phyloP scores from a whole-genome alignment of 1,139 yeast species.

The Ashbya aceris region DNA sequence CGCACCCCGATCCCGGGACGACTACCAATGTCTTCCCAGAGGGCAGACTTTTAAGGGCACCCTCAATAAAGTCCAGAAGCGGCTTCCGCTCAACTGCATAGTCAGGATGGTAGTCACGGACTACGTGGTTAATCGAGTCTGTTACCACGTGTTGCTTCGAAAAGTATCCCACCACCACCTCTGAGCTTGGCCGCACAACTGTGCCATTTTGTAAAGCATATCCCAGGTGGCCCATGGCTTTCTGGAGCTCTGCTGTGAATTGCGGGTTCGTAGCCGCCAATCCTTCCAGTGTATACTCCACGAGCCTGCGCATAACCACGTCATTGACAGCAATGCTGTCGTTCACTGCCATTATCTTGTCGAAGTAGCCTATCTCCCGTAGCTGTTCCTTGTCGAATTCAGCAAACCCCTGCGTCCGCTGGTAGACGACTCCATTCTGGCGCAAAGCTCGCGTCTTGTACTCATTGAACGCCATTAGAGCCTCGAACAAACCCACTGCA shows the following conservation, averaged over 20 bases:
- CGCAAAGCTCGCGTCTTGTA: slow-evolving; percentile 16
- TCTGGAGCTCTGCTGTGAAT: slow-evolving; percentile 31
- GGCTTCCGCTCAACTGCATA: slow-evolving; percentile 44
- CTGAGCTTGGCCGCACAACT: slow-evolving; percentile 1
- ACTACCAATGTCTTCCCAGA: slow-evolving; percentile 39
- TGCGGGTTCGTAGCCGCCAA: slow-evolving; percentile 30
- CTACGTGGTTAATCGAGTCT: slow-evolving; percentile 64
- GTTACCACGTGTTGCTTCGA: slow-evolving; percentile 40
- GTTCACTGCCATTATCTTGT: slow-evolving; percentile 43
- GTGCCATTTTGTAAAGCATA: slow-evolving; percentile 9
- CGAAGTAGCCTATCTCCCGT: slow-evolving; percentile 45
- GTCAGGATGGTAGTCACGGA: slow-evolving; percentile 58
- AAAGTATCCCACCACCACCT: slow-evolving; percentile 6
- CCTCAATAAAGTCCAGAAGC: slow-evolving; percentile 40
- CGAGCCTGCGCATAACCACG: slow-evolving; percentile 37
- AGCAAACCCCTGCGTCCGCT: slow-evolving; percentile 14
- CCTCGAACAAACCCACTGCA: slow-evolving; percentile 12
- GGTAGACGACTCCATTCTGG: slow-evolving; percentile 16
- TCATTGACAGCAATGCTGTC: slow-evolving; percentile 39
- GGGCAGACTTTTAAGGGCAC: slow-evolving; percentile 22
- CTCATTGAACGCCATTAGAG: slow-evolving; percentile 16
- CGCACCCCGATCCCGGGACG: slow-evolving; percentile 76
- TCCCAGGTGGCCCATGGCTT: slow-evolving; percentile 16
- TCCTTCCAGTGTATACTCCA: slow-evolving; percentile 33
- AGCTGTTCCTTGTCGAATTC: slow-evolving; percentile 14